A percentile compares a stretch with the other conserved stretches of the same genome.
Conservation (phyloP, 371 early-diverging fungal species). For the Mucor indicus region DNA sequence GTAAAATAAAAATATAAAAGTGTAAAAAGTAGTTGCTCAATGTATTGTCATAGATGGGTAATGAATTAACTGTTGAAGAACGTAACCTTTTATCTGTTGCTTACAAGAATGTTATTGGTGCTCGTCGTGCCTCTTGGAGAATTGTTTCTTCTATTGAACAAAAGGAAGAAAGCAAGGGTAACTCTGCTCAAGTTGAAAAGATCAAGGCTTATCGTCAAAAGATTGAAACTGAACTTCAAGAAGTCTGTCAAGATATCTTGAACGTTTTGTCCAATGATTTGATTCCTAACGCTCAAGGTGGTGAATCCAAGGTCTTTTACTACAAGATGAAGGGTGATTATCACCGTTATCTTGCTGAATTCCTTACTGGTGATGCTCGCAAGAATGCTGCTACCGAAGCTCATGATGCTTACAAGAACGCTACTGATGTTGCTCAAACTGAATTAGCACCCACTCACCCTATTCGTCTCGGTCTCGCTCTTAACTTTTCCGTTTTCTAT, state of each 20-base stretch:
- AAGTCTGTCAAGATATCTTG: constrained; percentile 95
- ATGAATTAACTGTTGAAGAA: constrained; percentile 91
- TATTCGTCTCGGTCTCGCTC: constrained; percentile 96
- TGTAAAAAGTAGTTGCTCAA: constrained; percentile 6
- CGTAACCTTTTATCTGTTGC: constrained; percentile 98
- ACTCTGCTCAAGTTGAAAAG: constrained; percentile 78
- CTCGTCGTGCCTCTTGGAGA: constrained; percentile 97
- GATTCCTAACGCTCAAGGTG: constrained; percentile 79
- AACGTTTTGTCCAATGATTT: constrained; percentile 85
- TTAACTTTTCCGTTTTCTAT: constrained; percentile 99
- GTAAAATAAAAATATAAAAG: constrained; percentile 21
- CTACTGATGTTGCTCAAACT: constrained; percentile 90
- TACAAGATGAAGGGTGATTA: constrained; percentile 99
- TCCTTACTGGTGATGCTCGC: constrained; percentile 62
- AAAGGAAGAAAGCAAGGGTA: constrained; percentile 75
- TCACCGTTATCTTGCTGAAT: constrained; percentile 99
- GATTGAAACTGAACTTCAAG: constrained; percentile 92
- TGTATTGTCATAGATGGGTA: constrained; percentile 35
- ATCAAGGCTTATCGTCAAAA: constrained; percentile 88
- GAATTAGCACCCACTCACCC: constrained; percentile 97
- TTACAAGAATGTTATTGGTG: constrained; percentile 99
- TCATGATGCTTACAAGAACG: constrained; percentile 94
- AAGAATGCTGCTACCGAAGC: constrained; percentile 70
- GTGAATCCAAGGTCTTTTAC: constrained; percentile 98
- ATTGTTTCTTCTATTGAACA: not conserved